Base-by-base conservation (phyloP, 306 rosid species). In the Vigna mungo region DNA sequence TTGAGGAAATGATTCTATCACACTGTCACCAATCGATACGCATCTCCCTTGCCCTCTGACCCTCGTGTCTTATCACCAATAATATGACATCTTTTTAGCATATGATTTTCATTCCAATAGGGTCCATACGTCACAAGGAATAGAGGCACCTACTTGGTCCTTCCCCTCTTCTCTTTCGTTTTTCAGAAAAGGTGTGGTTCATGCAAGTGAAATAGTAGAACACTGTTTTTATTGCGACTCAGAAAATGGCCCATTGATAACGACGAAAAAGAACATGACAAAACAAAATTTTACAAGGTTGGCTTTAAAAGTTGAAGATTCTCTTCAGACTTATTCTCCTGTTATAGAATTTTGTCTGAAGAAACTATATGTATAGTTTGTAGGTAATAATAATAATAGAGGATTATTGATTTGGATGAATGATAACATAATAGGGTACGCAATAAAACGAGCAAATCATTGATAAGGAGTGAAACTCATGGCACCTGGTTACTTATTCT, bases 161-260 rank as follows among this genome's bases (percentile, higher is more conserved):
- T 54, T 12, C 53, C 5, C 32, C 7, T 3, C 14, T 1, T 44
- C 1, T 34, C 9, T 8, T 11, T 2, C 4, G 46, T 7, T 1
- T 17, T 46, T 48, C 17, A 2, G 44, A 34, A 63, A 77, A 51
- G 44, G 60, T 39, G 72, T 14, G 61, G 60, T 41, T 47, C 72
- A 78, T 72, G 80, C 25, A 43, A 62, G 39, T 27, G 56, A 48
- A 39, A 58, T 20, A 70, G 62, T 73, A 55, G 14, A 37, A 34
- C 6, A 60, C 70, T 80, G 39, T 84, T 84, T 41, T 2, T 46
- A 61, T 62, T 62, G 65, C 20, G 86, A 52, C 86, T 49, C 9
- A 41, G 64, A 77, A 82, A 78, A 54, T 69, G 64, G 48, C 37
- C 5, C 48, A 23, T 71, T 84, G 72, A n/a, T n/a, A n/a, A n/a